Evolutionary conservation across 2,329 filamentous ascomycete species (phyloP).

Genomic region (Apiospora rasikravindrae): DNA sequence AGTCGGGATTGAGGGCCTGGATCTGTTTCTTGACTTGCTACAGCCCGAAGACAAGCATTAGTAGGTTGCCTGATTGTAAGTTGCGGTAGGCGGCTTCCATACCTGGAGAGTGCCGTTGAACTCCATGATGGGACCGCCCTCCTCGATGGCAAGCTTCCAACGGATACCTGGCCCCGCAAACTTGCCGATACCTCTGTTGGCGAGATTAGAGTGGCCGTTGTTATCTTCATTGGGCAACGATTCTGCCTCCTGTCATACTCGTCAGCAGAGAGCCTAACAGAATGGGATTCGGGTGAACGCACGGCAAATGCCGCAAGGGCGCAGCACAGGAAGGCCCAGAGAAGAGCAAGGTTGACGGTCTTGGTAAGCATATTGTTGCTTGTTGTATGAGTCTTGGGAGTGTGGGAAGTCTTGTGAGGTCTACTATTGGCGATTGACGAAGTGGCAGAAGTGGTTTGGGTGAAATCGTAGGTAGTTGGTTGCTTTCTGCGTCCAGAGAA

Average conservation of each 20-base stretch:
- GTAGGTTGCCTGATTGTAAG: background rate
- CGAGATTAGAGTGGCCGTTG: background rate
- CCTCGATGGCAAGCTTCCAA: slow-evolving; percentile 7
- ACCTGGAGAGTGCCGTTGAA: slow-evolving; percentile 12
- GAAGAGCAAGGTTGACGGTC: background rate
- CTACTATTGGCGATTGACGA: background rate
- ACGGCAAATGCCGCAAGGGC: background rate
- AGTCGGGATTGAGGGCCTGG: slow-evolving; percentile 10
- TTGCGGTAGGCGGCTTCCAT: too few relatives aligned
- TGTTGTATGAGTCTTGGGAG: background rate
- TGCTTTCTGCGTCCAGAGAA: too few relatives aligned
- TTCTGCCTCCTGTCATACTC: background rate
- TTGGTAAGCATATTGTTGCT: background rate
- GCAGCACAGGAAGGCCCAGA: background rate
- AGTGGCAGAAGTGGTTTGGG: background rate
- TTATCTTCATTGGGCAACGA: background rate
- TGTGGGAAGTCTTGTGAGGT: background rate
- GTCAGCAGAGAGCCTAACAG: background rate
- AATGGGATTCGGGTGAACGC: background rate
- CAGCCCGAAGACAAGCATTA: background rate
- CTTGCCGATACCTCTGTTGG: background rate
- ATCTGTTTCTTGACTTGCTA: slow-evolving; percentile 7
- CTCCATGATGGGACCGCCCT: slow-evolving; percentile 12
- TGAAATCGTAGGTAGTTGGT: background rate
- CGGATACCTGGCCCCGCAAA: background rate